Evolutionary conservation across 2,329 filamentous ascomycete species (phyloP), one percentile per base, ranked within the genome.

Genomic region (Cytospora piceicola): DNA sequence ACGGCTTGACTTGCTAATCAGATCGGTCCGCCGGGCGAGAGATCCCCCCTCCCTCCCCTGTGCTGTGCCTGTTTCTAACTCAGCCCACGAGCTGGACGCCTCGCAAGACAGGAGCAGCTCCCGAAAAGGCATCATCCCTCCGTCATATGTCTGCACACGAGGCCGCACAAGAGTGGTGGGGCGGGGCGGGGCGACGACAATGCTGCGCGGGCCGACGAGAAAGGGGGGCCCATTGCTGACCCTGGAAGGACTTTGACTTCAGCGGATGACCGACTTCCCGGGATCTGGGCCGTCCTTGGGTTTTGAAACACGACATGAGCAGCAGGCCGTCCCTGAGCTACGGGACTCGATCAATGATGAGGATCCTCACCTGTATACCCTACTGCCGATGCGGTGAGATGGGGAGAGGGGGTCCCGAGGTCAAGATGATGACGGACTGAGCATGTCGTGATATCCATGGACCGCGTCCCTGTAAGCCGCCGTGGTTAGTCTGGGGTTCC

Each of bases 181-280:
- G 20, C 34, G 3, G 27, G 36, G 55, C 34, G 22, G 14, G 29
- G 20, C 34, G 3, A 24, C 24, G 24, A 29, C 22, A 22, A 49
- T 24, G 9, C 57, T 22, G 24, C 30, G 7, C 27, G 61, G 30
- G n/a, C 42, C 12, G 24, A 42, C 24, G 29, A 42, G 22, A 55
- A n/a, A 12, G 27, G 24, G 36, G n/a, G n/a, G n/a, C n/a, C n/a
- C 15, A 24, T 30, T 12, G 24, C 20, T 20, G 17, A 20, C 49
- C 32, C 46, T 2, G 22, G 5, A 8, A 1, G 36, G 20, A 14
- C 29, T 22, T 20, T 46, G 32, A 63, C 27, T 24, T 29, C 27
- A 29, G 51, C 60, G 55, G 49, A 59, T 63, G 30, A 46, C 59
- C 60, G 36, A 53, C 15, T 59, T 59, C 57, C 60, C 51, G 61